Percentiles rank a stretch among this genome's conserved stretches.
phyloP scores from a whole-genome alignment of 257 asterid genomes.

The Datura wrightii region DNA sequence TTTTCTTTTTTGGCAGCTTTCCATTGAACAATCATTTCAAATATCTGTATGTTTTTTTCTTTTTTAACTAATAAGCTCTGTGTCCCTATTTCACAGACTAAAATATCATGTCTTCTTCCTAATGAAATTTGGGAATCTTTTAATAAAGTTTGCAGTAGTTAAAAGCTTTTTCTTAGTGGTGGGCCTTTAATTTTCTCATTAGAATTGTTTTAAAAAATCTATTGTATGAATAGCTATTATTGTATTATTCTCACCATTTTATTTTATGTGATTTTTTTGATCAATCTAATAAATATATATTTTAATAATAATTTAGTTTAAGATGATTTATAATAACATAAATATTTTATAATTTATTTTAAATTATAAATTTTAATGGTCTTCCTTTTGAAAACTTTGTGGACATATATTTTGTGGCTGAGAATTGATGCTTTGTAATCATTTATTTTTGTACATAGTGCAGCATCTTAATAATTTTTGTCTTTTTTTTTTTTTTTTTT shows the following conservation, averaged over 20 bases:
- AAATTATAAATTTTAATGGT: background rate
- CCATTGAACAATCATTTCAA: constrained; percentile 26
- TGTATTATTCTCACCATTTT: no score
- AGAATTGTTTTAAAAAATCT: no score
- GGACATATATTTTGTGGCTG: background rate
- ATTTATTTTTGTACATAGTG: background rate
- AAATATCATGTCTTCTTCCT: constrained; percentile 11
- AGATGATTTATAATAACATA: background rate
- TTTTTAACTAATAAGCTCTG: constrained; percentile 26
- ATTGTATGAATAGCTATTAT: no score
- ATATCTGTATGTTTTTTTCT: background rate
- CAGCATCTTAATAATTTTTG: background rate
- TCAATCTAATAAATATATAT: no score
- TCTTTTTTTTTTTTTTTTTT: background rate
- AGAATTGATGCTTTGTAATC: constrained; percentile 6
- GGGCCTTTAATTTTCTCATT: constrained; percentile 24
- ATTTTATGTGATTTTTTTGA: no score
- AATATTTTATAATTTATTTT: background rate
- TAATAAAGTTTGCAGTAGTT: background rate
- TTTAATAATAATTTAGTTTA: background rate
- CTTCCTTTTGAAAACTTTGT: no score
- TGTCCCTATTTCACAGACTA: constrained; percentile 5
- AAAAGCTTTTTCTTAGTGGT: background rate
- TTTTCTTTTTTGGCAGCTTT: constrained; percentile 15
- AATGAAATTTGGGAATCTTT: constrained; percentile 13